Evolutionary conservation across 306 rosid species (phyloP), one percentile per base, ranked within the genome.

Genomic region (Fragaria iinumae): DNA sequence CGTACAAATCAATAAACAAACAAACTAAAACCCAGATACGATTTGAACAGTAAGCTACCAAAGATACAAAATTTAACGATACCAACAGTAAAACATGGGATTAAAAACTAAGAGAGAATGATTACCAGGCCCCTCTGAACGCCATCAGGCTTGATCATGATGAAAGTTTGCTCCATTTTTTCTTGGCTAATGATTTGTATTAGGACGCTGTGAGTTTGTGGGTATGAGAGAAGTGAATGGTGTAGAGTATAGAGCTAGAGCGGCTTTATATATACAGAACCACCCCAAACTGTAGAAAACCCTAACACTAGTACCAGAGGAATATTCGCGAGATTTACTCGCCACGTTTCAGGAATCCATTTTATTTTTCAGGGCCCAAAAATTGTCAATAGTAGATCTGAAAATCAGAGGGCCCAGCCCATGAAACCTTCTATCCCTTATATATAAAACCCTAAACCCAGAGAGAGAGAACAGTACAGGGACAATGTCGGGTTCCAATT

Each of bases 81-180:
- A 73, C 36, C 29, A 41, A 52, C 21, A 38, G 32, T 17, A 73
- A 39, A 21, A n/a, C 2, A 72, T 6, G 7, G 8, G 0, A 11
- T 12, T 11, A 64, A 6, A 1, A 18, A 20, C 27, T 6, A 14
- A 63, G 32, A n/a, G 27, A 65, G 79, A 67, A 17, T n/a, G 62
- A 84, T 4, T 71, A 92, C 97, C 64, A 92, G 88, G 76, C 97
- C 97, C 78, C 97, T 90, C 77, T 92, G 97, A 56, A 92, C 97
- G 3, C 97, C 96, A 88, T 92, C 96, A 6, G 96, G 97, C 89
- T 92, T 92, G 85, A 92, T 90, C 97, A 92, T 92, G 86, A 92
- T 90, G 78, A 88, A 92, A 71, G 96, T 87, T 36, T 87, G 97
- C 85, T 92, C 97, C 96, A 92, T 90, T 11, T 90, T 11, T 55